Evolutionary conservation across 331 rosid genomes (phyloP), one percentile per base, ranked within the genome.

Genomic region (Acacia concinna): DNA sequence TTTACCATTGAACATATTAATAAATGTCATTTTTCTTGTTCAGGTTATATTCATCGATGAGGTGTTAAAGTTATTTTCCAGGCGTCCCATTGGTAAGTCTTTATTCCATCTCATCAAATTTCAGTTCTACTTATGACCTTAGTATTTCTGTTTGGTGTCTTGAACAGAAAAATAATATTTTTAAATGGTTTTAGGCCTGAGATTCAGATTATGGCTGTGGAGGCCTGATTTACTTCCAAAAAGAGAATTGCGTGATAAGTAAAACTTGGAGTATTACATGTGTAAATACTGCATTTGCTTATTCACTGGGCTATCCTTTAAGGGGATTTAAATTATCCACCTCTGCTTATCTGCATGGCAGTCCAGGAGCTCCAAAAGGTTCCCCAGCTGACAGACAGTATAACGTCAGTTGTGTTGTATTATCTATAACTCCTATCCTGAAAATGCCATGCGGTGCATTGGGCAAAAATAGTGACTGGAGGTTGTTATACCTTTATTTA

Each of bases 31-130:
- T 51, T 66, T 64, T 80, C 59, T 74, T 69, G 47, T 84, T 77
- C 85, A 92, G 97, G 97, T 95, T 84, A 83, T 95, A 81, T 60
- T 93, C 80, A 95, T 95, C 68, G 99, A 95, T 78, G 99, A 95
- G 86, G 83, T 95, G 76, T 87, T 95, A 7, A 95, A 95, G 86
- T 90, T 90, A 88, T 95, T 95, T 82, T 95, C 99, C 74, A 91
- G 99, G 85, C 86, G 84, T 81, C 80, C 96, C 43, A 83, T 59
- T 1, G 92, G 97, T 93, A 92, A 67, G 79, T 81, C 66, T 69
- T 76, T 77, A 46, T 78, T 73, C 77, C 78, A 74, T 84, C 44
- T 41, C 41, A 38, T 27, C 75, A 54, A 62, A 64, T 65, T 85
- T 79, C 69, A 28, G 37, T 78, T 71, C 56, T 23, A 43, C 17